A percentile compares a stretch with the other conserved stretches of the same genome.
Evolutionary conservation across 192 early-diverging fungal genomes (phyloP).

Genomic region (Dissophora ornata): DNA sequence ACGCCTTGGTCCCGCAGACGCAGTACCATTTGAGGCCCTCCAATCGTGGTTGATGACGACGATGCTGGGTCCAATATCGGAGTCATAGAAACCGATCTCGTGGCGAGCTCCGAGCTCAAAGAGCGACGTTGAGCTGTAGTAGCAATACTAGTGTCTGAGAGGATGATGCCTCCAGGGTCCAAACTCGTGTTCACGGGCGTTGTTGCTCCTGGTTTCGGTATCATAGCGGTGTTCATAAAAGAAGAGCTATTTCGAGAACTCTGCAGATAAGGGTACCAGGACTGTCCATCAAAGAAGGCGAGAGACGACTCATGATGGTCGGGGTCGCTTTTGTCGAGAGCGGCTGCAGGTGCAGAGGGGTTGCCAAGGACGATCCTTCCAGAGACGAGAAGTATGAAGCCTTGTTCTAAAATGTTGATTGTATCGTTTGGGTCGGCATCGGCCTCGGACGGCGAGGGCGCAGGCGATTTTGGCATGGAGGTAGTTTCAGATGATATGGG

Average conservation of each 20-base stretch:
- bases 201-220: not conserved
- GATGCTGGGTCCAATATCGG: too few species aligned
- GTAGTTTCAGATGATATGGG: too few species aligned
- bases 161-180: too few species aligned
- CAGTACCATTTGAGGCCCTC: not conserved
- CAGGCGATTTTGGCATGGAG: not conserved
- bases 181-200: not conserved
- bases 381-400: slow-evolving; percentile 56
- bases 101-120: too few species aligned
- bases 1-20: slow-evolving; percentile 44
- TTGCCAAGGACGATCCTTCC: slow-evolving; percentile 55
- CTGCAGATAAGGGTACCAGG: slow-evolving; percentile 59
- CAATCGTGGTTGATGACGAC: not conserved
- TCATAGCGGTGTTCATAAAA: not conserved
- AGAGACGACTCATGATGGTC: slow-evolving; percentile 54
- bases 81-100: too few species aligned
- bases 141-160: too few species aligned
- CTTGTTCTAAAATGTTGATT: slow-evolving; percentile 33
- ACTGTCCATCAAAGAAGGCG: slow-evolving; percentile 61
- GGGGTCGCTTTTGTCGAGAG: not conserved
- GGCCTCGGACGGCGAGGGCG: too few species aligned
- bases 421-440: slow-evolving; percentile 21
- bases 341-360: not conserved
- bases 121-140: too few species aligned
- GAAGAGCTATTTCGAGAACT: slow-evolving; percentile 32